A percentile compares a stretch with the other conserved stretches of the same genome.
Conservation (phyloP, 805 yeast genomes). For the Metschnikowia cerradonensis region DNA sequence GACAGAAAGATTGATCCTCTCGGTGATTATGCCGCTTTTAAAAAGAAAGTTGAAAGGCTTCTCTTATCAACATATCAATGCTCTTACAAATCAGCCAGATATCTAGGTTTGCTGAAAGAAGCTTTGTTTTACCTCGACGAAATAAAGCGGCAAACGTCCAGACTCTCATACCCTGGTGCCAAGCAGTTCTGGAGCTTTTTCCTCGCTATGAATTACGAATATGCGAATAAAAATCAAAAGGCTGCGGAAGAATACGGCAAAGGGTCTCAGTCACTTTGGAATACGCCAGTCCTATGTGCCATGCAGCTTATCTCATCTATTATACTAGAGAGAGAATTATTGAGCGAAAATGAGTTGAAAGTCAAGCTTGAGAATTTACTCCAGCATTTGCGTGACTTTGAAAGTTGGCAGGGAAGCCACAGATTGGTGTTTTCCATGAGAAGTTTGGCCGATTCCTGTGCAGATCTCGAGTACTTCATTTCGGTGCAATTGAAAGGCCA, state of each 20-base stretch:
- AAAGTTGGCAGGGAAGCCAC: background rate
- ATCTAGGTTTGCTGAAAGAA: slow-evolving; percentile 57
- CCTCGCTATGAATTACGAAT: slow-evolving; percentile 8
- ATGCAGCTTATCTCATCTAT: background rate
- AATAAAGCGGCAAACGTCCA: slow-evolving; percentile 34
- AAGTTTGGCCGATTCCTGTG: slow-evolving; percentile 1
- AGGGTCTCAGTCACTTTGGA: slow-evolving; percentile 2
- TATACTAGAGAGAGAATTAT: background rate
- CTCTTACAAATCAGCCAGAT: slow-evolving; percentile 38
- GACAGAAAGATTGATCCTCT: slow-evolving; percentile 36
- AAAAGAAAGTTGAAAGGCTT: slow-evolving; percentile 33
- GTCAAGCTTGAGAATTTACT: background rate
- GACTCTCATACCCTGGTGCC: slow-evolving; percentile 19
- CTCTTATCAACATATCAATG: slow-evolving; percentile 37
- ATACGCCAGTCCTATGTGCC: slow-evolving; percentile 1
- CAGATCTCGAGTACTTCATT: slow-evolving; percentile 4
- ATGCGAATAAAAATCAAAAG: slow-evolving; percentile 14
- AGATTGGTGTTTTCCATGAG: background rate
- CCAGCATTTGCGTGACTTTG: background rate
- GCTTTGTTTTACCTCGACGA: slow-evolving; percentile 53
- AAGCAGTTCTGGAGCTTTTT: slow-evolving; percentile 18
- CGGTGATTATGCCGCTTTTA: slow-evolving; percentile 22
- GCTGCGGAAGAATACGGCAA: slow-evolving; percentile 1
- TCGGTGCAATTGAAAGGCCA: background rate
- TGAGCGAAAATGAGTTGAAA: background rate